phyloP scores from a whole-genome alignment of 257 asterid genomes.

The Solanum pennellii region DNA sequence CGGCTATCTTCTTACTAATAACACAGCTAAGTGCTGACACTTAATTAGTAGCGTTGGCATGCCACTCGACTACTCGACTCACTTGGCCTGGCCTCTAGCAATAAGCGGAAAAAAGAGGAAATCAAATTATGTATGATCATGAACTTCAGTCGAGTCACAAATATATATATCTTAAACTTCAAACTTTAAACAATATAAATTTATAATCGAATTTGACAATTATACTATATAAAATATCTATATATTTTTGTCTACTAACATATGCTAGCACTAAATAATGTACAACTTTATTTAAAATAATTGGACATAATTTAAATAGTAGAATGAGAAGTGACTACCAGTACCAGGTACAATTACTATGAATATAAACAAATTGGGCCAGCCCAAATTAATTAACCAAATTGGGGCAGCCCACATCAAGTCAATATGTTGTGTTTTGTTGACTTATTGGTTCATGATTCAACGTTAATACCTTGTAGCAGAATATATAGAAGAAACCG shows the following conservation, averaged over 20 bases:
- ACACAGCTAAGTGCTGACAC: too few species aligned
- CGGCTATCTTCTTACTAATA: fast-evolving
- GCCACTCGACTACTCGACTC: too few species aligned
- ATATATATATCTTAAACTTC: background rate
- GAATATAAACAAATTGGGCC: background rate
- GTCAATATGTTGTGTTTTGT: background rate
- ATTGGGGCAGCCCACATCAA: background rate
- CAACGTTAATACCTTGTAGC: background rate
- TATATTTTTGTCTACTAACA: background rate
- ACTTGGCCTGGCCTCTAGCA: too few species aligned
- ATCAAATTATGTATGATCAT: too few species aligned
- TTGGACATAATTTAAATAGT: background rate
- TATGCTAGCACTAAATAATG: background rate
- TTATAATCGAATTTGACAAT: background rate
- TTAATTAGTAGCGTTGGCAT: too few species aligned
- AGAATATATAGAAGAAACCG: background rate
- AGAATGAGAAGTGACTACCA: background rate
- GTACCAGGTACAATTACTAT: background rate
- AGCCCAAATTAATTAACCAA: background rate
- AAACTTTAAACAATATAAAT: background rate
- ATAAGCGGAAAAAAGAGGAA: too few species aligned
- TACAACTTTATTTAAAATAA: background rate
- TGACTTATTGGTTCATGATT: background rate
- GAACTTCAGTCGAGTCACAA: too few species aligned
- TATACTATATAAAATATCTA: background rate